Conservation (phyloP, 352 stramenopile species). For the Phytophthora kernoviae region DNA sequence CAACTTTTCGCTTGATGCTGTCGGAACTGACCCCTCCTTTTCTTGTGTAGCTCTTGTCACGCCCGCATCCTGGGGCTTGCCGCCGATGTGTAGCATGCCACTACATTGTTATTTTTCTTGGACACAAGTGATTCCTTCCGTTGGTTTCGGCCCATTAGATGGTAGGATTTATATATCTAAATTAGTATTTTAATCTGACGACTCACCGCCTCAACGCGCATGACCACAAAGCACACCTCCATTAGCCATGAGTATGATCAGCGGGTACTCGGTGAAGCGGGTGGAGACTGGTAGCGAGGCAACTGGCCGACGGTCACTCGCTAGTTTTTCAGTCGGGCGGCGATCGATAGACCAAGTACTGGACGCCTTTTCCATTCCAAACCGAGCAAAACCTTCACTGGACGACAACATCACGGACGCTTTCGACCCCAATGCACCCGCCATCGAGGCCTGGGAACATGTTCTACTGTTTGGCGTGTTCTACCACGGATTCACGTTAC, state of each 20-base stretch:
- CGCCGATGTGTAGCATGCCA: too few relatives aligned
- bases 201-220: background rate
- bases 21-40: too few relatives aligned
- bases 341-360: constrained; percentile 18
- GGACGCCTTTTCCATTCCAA: constrained; percentile 21
- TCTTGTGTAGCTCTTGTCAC: too few relatives aligned
- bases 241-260: constrained; percentile 32
- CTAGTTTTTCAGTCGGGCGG: constrained; percentile 17
- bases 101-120: too few relatives aligned
- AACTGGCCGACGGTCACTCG: constrained; percentile 15
- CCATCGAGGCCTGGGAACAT: constrained; percentile 62
- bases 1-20: too few relatives aligned
- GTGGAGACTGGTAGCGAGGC: constrained; percentile 13
- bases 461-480: constrained; percentile 52
- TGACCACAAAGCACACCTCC: background rate
- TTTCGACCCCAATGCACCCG: constrained; percentile 50
- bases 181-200: background rate
- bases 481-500: constrained; percentile 61
- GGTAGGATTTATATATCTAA: too few relatives aligned
- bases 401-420: constrained; percentile 42
- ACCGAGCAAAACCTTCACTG: constrained; percentile 14
- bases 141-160: too few relatives aligned
- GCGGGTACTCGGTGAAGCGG: constrained; percentile 19
- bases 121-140: too few relatives aligned
- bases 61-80: too few relatives aligned